Percentiles rank a stretch among this genome's conserved stretches.
Evolutionary conservation across 2,329 filamentous ascomycete species (phyloP).

Genomic region (Pezicula rhizophila): DNA sequence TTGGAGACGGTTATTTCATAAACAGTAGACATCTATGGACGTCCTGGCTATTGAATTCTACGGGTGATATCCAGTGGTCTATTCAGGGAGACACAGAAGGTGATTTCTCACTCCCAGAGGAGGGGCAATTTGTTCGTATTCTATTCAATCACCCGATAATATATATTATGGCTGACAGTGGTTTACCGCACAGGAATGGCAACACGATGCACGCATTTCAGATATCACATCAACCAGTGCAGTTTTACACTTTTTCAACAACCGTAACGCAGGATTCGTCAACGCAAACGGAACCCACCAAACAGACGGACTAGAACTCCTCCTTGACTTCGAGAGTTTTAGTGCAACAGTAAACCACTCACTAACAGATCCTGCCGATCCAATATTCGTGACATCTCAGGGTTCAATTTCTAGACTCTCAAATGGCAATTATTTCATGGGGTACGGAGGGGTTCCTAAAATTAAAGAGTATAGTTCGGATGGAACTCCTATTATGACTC

Average conservation of each 20-base stretch:
- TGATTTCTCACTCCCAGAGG: not conserved
- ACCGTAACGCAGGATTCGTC: too few species aligned
- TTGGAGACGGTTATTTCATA: conserved; percentile 21
- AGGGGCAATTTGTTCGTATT: too few species aligned
- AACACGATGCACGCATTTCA: too few species aligned
- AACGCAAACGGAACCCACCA: too few species aligned
- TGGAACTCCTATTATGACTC: conserved; percentile 1
- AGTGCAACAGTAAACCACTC: not conserved
- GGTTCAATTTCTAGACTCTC: conserved; percentile 1
- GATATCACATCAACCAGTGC: too few species aligned
- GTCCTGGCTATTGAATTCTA: conserved; percentile 16
- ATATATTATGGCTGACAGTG: too few species aligned
- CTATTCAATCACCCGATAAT: too few species aligned
- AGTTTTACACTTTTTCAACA: too few species aligned
- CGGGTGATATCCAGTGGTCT: conserved; percentile 6
- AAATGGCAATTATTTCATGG: conserved; percentile 7
- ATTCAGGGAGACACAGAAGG: not conserved
- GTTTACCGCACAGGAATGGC: too few species aligned
- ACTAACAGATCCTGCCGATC: not conserved
- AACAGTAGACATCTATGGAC: conserved; percentile 21
- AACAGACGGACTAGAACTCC: not conserved
- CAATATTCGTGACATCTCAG: conserved; percentile 4
- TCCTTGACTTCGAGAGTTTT: not conserved
- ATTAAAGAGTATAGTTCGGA: conserved; percentile 8
- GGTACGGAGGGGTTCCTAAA: conserved; percentile 5